Percentiles rank a stretch among this genome's conserved stretches.
These are phyloP conservation scores for Ploettnerulaceae sp. DNA, from an alignment of 2,329 filamentous ascomycete genomes.

Conservation along the genomic window DNA sequence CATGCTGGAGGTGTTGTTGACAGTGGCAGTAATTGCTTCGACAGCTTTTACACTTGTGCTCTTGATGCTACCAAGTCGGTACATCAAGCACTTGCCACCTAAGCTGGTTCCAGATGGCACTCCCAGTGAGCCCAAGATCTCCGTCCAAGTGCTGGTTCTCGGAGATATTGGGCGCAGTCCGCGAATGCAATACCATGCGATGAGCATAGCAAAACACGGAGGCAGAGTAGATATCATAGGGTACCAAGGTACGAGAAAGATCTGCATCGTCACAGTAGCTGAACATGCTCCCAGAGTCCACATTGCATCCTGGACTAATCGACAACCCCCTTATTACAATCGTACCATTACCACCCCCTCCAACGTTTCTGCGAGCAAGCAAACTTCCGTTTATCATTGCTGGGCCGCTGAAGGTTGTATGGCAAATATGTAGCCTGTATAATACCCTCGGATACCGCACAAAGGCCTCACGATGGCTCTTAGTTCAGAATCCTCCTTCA, in stretches of 20 bases:
- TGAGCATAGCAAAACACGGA: constrained; percentile 82
- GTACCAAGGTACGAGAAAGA: constrained; percentile 60
- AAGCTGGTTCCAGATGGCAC: constrained; percentile 25
- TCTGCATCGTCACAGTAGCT: neutral
- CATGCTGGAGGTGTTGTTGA: constrained; percentile 31
- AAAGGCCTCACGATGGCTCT: constrained; percentile 73
- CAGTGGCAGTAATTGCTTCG: constrained; percentile 31
- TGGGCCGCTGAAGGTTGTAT: constrained; percentile 79
- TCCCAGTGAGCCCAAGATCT: constrained; percentile 37
- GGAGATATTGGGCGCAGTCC: constrained; percentile 94
- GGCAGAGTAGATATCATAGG: constrained; percentile 80
- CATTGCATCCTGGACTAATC: constrained; percentile 72
- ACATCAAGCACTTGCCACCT: constrained; percentile 36
- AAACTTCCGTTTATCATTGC: constrained; percentile 71
- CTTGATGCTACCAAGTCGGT: constrained; percentile 36
- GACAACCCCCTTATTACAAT: constrained; percentile 65
- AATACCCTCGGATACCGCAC: constrained; percentile 68
- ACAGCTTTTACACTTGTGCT: constrained; percentile 33
- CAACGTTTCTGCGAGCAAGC: constrained; percentile 60
- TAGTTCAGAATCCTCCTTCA: constrained; percentile 92
- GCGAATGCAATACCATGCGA: constrained; percentile 96
- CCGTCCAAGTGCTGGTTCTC: constrained; percentile 80
- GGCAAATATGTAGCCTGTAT: constrained; percentile 72
- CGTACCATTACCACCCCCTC: constrained; percentile 63
- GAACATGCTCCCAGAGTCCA: constrained; percentile 55